Conservation (phyloP, 2,329 filamentous ascomycete genomes). For the Xylaria sp. region DNA sequence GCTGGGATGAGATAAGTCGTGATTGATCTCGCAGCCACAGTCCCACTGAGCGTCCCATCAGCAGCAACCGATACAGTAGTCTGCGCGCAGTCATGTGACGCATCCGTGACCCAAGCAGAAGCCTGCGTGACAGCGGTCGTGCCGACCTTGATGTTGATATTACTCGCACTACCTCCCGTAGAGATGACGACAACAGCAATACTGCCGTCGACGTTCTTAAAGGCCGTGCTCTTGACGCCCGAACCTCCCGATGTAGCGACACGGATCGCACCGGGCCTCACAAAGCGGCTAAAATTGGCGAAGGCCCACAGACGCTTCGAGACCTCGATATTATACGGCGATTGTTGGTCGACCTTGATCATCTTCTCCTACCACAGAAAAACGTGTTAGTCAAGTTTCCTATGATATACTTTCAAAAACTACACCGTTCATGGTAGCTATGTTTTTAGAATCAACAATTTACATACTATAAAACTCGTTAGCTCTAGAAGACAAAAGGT, state of each 20-base stretch:
- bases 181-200: slow-evolving; percentile 46
- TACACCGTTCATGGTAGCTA: too few species aligned
- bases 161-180: slow-evolving; percentile 27
- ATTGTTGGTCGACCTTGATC: slow-evolving; percentile 52
- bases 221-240: slow-evolving; percentile 44
- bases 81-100: slow-evolving; percentile 32
- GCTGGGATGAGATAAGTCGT: slow-evolving; percentile 36
- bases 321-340: slow-evolving; percentile 43
- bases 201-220: slow-evolving; percentile 46
- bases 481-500: too few species aligned
- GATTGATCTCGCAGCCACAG: slow-evolving; percentile 37
- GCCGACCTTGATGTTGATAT: slow-evolving; percentile 26
- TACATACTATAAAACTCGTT: too few species aligned
- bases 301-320: slow-evolving; percentile 49
- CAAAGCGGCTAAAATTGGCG: slow-evolving; percentile 47
- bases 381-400: too few species aligned
- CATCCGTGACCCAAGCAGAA: slow-evolving; percentile 39
- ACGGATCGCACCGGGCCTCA: slow-evolving; percentile 46
- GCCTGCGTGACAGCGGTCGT: slow-evolving; percentile 22
- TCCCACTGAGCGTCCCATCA: slow-evolving; percentile 32
- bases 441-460: too few species aligned
- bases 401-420: too few species aligned
- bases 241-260: slow-evolving; percentile 39
- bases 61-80: slow-evolving; percentile 31
- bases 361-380: too few species aligned